A percentile compares a stretch with the other conserved stretches of the same genome.
Evolutionary conservation across 2,329 filamentous ascomycete species (phyloP).

Genomic region (Stylonectria norvegica): DNA sequence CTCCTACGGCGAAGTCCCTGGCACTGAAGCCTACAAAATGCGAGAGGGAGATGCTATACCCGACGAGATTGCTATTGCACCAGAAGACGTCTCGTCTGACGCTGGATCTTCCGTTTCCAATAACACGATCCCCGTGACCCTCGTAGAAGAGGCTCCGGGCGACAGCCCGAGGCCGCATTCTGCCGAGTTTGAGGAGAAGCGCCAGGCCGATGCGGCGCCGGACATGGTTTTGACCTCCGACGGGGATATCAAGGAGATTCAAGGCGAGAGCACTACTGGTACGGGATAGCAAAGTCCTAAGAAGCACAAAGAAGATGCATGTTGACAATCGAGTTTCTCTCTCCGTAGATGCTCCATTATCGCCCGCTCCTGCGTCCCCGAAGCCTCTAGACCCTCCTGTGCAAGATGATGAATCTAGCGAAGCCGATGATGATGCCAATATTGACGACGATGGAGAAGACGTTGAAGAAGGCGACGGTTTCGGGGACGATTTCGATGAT

Average conservation of each 20-base stretch:
- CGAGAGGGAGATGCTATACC: conserved; percentile 56
- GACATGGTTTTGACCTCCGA: conserved; percentile 49
- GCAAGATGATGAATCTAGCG: conserved; percentile 15
- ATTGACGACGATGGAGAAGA: conserved; percentile 30
- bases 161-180: conserved; percentile 40
- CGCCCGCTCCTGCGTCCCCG: conserved; percentile 29
- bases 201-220: conserved; percentile 50
- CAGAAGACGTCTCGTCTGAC: conserved; percentile 24
- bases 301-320: conserved; percentile 14
- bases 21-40: conserved; percentile 55
- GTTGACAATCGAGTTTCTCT: conserved; percentile 25
- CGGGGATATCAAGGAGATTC: conserved; percentile 35
- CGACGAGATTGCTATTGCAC: conserved; percentile 55
- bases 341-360: conserved; percentile 24
- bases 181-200: conserved; percentile 43
- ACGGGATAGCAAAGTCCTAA: conserved; percentile 24
- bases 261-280: conserved; percentile 28
- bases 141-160: conserved; percentile 52
- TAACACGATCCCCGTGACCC: conserved; percentile 45
- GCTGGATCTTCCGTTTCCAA: conserved; percentile 19
- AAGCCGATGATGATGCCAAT: conserved; percentile 25
- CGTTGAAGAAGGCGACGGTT: conserved; percentile 43
- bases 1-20: conserved; percentile 59
- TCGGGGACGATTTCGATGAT: conserved; percentile 60
- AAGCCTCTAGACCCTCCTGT: conserved; percentile 16